phyloP scores from a whole-genome alignment of 345 rosid species.

The Pistacia vera region DNA sequence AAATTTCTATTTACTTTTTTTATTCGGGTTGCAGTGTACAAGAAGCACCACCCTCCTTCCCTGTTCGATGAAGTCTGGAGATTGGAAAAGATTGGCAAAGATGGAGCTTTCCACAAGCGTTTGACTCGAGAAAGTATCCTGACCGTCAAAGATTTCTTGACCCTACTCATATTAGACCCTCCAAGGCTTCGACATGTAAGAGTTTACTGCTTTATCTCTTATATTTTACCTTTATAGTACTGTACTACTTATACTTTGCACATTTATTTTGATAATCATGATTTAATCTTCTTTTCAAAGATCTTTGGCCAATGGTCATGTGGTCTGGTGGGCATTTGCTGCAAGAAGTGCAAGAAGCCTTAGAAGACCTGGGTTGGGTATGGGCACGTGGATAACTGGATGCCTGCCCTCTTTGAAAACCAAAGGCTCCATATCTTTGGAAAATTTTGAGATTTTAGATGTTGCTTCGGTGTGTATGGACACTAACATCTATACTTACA shows the following conservation, averaged over 20 bases:
- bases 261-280: not conserved
- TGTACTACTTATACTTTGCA: not conserved
- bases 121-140: slow-evolving; percentile 65
- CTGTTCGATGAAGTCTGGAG: slow-evolving; percentile 93
- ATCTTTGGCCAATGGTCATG: not conserved
- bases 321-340: not conserved
- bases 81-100: slow-evolving; percentile 97
- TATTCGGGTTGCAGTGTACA: slow-evolving; percentile 70
- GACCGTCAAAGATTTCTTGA: slow-evolving; percentile 85
- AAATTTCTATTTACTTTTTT: slow-evolving; percentile 2
- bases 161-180: slow-evolving; percentile 62
- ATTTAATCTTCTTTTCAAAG: not conserved
- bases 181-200: slow-evolving; percentile 78
- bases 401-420: not conserved
- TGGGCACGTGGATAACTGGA: not conserved
- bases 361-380: not conserved
- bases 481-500: not conserved
- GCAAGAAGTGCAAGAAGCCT: not conserved
- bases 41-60: slow-evolving; percentile 94
- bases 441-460: not conserved
- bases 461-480: not conserved
- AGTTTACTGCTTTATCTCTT: slow-evolving; percentile 17
- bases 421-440: not conserved
- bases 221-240: not conserved
- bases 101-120: slow-evolving; percentile 96